These are phyloP conservation scores for Rhodotorula glutinis DNA, from an alignment of 1,284 basidiomycete genomes.

Conservation along the genomic window DNA sequence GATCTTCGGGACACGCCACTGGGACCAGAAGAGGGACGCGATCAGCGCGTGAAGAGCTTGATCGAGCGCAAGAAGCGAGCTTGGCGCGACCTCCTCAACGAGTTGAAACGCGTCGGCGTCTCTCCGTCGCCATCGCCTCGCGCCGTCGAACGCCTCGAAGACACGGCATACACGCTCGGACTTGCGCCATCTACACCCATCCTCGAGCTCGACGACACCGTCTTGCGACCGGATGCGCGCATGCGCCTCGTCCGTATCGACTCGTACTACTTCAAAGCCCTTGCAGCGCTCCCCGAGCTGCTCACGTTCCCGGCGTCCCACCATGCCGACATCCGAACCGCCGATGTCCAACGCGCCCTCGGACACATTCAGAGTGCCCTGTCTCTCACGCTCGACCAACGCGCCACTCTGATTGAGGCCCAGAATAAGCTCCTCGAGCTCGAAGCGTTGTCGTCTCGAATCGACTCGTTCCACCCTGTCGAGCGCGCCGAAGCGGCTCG, in stretches of 20 bases:
- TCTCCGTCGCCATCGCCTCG: constrained; percentile 70
- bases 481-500: constrained; percentile 3
- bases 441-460: constrained; percentile 12
- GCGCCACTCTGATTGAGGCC: constrained; percentile 20
- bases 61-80: constrained; percentile 81
- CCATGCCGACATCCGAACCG: constrained; percentile 74
- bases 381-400: constrained; percentile 28
- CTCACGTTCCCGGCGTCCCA: constrained; percentile 66
- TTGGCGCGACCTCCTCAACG: constrained; percentile 85
- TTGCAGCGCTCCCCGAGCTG: constrained; percentile 66
- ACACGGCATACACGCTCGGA: constrained; percentile 66
- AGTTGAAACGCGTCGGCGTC: constrained; percentile 77
- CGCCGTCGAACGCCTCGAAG: constrained; percentile 62
- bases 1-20: constrained; percentile 57
- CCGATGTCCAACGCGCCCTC: constrained; percentile 77
- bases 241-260: constrained; percentile 24
- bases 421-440: constrained; percentile 12
- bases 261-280: constrained; percentile 68
- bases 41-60: constrained; percentile 72
- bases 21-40: constrained; percentile 58
- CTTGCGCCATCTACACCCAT: constrained; percentile 49
- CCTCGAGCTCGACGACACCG: constrained; percentile 23
- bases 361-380: constrained; percentile 71
- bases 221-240: constrained; percentile 46
- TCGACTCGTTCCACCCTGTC: constrained; percentile 2